Percentiles rank a stretch among this genome's conserved stretches.
phyloP scores from a whole-genome alignment of 345 rosid genomes.

The Brassica juncea region DNA sequence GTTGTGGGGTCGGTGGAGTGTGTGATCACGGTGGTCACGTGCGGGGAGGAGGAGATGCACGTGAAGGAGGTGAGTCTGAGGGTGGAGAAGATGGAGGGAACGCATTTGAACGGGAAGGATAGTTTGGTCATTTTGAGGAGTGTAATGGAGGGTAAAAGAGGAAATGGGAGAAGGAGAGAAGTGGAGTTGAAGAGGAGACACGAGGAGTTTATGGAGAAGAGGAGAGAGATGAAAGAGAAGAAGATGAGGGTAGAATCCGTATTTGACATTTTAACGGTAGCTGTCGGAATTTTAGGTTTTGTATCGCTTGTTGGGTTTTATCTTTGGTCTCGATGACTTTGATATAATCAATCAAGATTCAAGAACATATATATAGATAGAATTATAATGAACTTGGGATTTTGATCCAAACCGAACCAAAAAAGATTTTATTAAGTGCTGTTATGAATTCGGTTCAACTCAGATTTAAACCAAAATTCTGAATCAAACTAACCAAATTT shows the following conservation, averaged over 20 bases:
- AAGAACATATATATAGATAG: not conserved
- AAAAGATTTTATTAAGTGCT: not conserved
- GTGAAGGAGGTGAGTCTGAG: slow-evolving; percentile 70
- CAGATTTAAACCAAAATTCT: not conserved
- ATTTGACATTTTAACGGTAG: slow-evolving; percentile 55
- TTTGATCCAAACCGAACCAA: not conserved
- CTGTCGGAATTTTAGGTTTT: slow-evolving; percentile 47
- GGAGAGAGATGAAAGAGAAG: slow-evolving; percentile 53
- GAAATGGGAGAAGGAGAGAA: slow-evolving; percentile 38
- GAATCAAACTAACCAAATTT: not conserved
- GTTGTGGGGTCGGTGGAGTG: slow-evolving; percentile 40
- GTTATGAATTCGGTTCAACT: not conserved
- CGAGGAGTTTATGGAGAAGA: slow-evolving; percentile 50
- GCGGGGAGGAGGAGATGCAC: slow-evolving; percentile 64
- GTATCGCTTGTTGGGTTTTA: slow-evolving; percentile 42
- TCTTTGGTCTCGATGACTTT: slow-evolving; percentile 36
- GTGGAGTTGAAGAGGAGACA: slow-evolving; percentile 44
- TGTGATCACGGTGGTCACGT: slow-evolving; percentile 56
- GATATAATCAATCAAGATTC: not conserved
- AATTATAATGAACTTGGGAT: not conserved
- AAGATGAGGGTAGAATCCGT: slow-evolving; percentile 50
- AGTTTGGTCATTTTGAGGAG: slow-evolving; percentile 54
- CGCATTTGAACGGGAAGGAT: slow-evolving; percentile 59
- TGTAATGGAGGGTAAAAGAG: slow-evolving; percentile 54
- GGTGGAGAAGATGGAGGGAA: slow-evolving; percentile 74